Evolutionary conservation across 108 stramenopile species (phyloP), one percentile per base, ranked within the genome.

Genomic region (Cyclostephanos invisitatus): DNA sequence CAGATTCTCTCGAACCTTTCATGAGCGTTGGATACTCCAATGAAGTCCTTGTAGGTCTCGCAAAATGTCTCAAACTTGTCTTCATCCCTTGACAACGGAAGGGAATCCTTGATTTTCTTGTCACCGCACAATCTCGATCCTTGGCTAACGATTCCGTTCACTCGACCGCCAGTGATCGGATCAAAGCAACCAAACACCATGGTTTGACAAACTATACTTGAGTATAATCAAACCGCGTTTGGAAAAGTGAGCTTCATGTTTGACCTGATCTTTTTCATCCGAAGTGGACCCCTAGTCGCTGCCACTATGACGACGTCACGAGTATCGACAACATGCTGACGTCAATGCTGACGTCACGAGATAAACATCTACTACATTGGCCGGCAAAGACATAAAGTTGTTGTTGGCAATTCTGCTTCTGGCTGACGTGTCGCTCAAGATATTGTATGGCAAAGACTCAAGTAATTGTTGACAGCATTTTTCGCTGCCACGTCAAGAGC

Each of bases 31-130:
- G 48, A 49, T 18, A 49, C 48, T 49, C 48, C 48, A 49, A 49
- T 49, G 48, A 49, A 49, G 48, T 49, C 48, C 48, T 49, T 49
- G 48, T 49, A 49, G 5, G 48, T 49, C 48, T 49, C 48, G 48
- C 48, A 49, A 49, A 49, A 49, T 18, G 48, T 49, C 48, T 49
- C 48, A 49, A 49, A 49, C 48, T 5, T 49, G 48, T 49, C 48
- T 49, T 49, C 48, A 49, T 49, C 48, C 48, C 48, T 2, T 49
- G 48, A 49, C 48, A 49, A 49, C 48, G 48, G 48, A 49, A 49
- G 48, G 48, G 18, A 18, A 18, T 32, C 32, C 32, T 32, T 32
- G 32, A 32, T 32, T 32, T 32, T 32, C 32, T 32, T 32, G 32
- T 32, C 32, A 32, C 32, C 32, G 32, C 32, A 32, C 4, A 32